Evolutionary conservation across 257 asterid genomes (phyloP).

Genomic region (Datura wrightii): DNA sequence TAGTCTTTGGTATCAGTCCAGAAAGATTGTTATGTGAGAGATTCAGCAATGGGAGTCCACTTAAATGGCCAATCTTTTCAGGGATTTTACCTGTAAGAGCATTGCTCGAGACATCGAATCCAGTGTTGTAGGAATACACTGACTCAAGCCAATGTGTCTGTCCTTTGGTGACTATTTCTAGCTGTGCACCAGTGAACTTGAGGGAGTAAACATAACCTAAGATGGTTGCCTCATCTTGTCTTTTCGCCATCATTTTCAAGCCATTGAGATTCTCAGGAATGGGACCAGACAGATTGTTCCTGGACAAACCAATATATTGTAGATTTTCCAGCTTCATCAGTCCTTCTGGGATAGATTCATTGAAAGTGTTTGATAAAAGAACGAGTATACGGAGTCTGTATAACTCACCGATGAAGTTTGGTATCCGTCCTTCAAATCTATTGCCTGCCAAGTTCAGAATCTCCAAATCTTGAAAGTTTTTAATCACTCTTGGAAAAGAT

Average conservation of each 20-base stretch:
- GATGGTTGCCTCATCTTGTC: not conserved
- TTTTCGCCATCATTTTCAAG: conserved; percentile 16
- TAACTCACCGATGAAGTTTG: not conserved
- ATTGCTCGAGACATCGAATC: conserved; percentile 8
- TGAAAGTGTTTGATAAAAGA: conserved; percentile 25
- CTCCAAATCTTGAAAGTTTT: conserved; percentile 22
- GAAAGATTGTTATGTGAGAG: not conserved
- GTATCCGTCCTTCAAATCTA: conserved; percentile 8
- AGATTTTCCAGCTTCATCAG: conserved; percentile 22
- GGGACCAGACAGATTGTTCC: conserved; percentile 30
- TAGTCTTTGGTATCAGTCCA: not conserved
- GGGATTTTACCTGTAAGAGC: conserved; percentile 20
- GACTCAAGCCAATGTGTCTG: not conserved
- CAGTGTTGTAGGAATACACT: conserved; percentile 27
- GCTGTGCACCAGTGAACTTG: conserved; percentile 25
- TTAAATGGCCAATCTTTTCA: conserved; percentile 3
- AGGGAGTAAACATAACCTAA: conserved; percentile 20
- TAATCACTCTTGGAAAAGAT: conserved; percentile 12
- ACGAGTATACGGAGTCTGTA: not conserved
- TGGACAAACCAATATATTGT: conserved; percentile 24
- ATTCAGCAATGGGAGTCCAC: not conserved
- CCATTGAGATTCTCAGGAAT: conserved; percentile 30
- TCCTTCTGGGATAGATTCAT: conserved; percentile 26
- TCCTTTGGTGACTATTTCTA: conserved; percentile 31
- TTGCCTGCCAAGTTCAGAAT: conserved; percentile 27